These are phyloP conservation scores for Dryas drummondii DNA, from an alignment of 306 rosid genomes.

Conservation along the genomic window DNA sequence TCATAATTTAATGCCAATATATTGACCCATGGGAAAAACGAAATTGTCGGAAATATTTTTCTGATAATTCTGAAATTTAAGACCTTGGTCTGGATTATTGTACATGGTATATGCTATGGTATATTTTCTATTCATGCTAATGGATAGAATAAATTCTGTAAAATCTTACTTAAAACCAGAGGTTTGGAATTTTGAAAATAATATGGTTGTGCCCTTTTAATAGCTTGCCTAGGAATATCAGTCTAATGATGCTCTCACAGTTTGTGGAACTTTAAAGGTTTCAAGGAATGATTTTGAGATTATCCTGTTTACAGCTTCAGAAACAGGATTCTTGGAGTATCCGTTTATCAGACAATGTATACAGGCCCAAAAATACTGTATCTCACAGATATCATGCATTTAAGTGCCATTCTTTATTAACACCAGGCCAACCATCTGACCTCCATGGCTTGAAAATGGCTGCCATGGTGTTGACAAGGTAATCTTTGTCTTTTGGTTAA, in stretches of 20 bases:
- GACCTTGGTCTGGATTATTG: background rate
- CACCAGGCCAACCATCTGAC: conserved; percentile 43
- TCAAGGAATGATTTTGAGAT: background rate
- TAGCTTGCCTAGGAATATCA: background rate
- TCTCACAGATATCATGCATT: conserved; percentile 52
- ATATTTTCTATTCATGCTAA: background rate
- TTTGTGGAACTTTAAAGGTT: conserved; percentile 10
- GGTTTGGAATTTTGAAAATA: background rate
- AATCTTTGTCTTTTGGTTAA: conserved; percentile 12
- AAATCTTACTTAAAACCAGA: background rate
- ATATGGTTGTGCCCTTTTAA: background rate
- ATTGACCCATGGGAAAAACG: no score
- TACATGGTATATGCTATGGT: background rate
- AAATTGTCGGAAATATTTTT: no score
- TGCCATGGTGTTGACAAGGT: conserved; percentile 60
- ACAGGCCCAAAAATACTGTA: conserved; percentile 41
- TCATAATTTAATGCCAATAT: no score
- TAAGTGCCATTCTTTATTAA: conserved; percentile 60
- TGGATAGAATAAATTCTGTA: background rate
- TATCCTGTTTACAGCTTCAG: conserved; percentile 48
- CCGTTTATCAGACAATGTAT: conserved; percentile 32
- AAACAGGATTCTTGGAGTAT: conserved; percentile 43
- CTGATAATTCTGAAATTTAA: background rate
- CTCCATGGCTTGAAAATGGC: conserved; percentile 49
- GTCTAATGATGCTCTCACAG: background rate